A percentile compares a stretch with the other conserved stretches of the same genome.
Evolutionary conservation across 2,329 filamentous ascomycete genomes (phyloP).

Genomic region (Neonectria magnoliae): DNA sequence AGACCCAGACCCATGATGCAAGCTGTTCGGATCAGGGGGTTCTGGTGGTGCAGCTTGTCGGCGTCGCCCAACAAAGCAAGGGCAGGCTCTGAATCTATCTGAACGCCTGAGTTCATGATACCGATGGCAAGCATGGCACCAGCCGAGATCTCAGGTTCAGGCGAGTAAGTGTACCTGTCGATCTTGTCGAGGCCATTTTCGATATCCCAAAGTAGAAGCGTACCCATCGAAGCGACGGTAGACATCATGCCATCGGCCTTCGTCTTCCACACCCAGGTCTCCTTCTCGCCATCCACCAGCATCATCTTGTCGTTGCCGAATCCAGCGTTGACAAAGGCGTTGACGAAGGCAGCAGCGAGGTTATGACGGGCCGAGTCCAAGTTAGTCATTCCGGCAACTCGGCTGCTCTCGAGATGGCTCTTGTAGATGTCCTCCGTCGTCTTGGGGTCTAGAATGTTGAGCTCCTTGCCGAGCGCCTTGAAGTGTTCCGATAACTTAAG

Average conservation of each 20-base stretch:
- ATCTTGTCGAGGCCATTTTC: constrained; percentile 93
- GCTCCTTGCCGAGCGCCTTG: constrained; percentile 91
- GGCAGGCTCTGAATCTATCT: constrained; percentile 88
- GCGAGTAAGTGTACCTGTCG: constrained; percentile 89
- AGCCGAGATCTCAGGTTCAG: constrained; percentile 84
- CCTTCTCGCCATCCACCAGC: constrained; percentile 88
- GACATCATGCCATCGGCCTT: constrained; percentile 99
- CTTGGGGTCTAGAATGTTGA: constrained; percentile 97
- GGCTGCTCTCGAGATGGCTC: constrained; percentile 94
- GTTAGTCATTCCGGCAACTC: constrained; percentile 92
- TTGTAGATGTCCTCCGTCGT: constrained; percentile 99
- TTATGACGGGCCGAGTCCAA: constrained; percentile 96
- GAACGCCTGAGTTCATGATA: constrained; percentile 93
- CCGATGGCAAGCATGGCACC: constrained; percentile 93
- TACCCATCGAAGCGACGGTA: constrained; percentile 91
- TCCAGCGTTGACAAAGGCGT: constrained; percentile 95
- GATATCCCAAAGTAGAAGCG: constrained; percentile 92
- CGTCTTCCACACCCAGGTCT: constrained; percentile 98
- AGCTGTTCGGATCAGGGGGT: constrained; percentile 79
- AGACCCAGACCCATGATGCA: constrained; percentile 97
- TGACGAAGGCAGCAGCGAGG: constrained; percentile 94
- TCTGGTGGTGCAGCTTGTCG: constrained; percentile 82
- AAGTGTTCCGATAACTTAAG: constrained; percentile 90
- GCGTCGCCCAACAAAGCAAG: constrained; percentile 84
- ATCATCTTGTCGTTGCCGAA: constrained; percentile 98